Conservation (phyloP, 2,329 filamentous ascomycete genomes). For the Fusarium caatingaense region DNA sequence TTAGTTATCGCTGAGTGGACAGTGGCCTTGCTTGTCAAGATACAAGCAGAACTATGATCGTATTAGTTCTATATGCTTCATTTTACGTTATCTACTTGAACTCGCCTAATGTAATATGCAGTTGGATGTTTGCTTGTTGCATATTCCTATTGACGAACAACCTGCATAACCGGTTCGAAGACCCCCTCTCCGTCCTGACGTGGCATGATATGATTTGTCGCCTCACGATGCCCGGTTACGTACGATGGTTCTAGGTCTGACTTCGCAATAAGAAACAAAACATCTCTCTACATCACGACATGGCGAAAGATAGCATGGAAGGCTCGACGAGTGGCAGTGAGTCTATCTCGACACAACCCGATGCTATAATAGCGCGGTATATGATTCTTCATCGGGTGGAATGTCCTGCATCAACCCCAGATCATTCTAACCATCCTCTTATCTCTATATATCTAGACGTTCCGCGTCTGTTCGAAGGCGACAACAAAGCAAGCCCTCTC, state of each 20-base stretch:
- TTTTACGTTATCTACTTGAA: accelerated
- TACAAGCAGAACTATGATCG: accelerated
- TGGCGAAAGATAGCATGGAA: accelerated
- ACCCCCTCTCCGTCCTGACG: not conserved
- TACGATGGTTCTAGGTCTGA: no score
- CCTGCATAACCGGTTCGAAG: accelerated
- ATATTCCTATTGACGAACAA: not conserved
- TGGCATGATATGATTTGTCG: not conserved
- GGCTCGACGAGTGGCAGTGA: not conserved
- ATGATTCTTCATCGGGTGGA: not conserved
- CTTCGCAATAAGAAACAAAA: not conserved
- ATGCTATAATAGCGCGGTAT: not conserved
- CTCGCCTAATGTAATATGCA: not conserved
- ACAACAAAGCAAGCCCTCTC: not conserved
- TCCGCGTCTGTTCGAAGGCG: not conserved
- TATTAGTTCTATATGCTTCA: accelerated
- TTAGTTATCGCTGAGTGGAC: no score
- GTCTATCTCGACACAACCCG: accelerated
- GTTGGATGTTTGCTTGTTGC: not conserved
- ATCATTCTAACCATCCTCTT: not conserved
- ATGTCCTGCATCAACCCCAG: not conserved
- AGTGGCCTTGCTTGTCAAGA: no score
- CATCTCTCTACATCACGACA: accelerated
- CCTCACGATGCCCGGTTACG: not conserved
- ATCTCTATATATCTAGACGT: not conserved